These are phyloP conservation scores for Fraxinus floribunda DNA, from an alignment of 305 asterid genomes.

Conservation along the genomic window DNA sequence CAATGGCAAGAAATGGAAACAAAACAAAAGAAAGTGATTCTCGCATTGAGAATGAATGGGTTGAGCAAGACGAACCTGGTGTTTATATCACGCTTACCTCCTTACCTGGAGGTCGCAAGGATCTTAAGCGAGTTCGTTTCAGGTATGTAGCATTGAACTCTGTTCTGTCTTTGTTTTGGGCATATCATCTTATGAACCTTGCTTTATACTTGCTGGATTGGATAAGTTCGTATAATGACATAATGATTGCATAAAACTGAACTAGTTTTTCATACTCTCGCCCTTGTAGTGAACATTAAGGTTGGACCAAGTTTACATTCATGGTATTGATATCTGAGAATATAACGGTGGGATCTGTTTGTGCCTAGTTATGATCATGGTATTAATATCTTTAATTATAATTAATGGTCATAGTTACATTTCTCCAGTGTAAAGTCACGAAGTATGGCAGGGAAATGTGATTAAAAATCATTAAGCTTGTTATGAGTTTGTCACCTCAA, in stretches of 20 bases:
- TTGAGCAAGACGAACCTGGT: conserved; percentile 98
- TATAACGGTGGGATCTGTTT: background rate
- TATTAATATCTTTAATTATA: background rate
- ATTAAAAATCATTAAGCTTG: background rate
- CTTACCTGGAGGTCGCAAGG: conserved; percentile 89
- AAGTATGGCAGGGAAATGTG: background rate
- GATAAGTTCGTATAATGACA: background rate
- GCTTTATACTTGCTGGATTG: background rate
- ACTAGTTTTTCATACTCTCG: background rate
- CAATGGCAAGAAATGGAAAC: conserved; percentile 55
- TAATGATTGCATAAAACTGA: background rate
- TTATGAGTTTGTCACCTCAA: background rate
- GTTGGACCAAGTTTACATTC: background rate
- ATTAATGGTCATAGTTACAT: conserved; percentile 3
- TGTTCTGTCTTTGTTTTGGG: background rate
- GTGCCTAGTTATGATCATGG: background rate
- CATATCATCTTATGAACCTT: background rate
- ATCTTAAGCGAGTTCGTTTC: conserved; percentile 97
- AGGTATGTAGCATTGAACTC: conserved; percentile 52
- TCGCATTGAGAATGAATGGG: conserved; percentile 84
- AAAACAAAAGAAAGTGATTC: conserved; percentile 69
- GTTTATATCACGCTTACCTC: conserved; percentile 96
- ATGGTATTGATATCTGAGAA: background rate
- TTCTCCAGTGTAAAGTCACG: background rate
- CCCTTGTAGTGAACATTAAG: background rate